Percentiles rank a stretch among this genome's conserved stretches.
phyloP scores from a whole-genome alignment of 352 stramenopile species.

The Phytophthora multivora region DNA sequence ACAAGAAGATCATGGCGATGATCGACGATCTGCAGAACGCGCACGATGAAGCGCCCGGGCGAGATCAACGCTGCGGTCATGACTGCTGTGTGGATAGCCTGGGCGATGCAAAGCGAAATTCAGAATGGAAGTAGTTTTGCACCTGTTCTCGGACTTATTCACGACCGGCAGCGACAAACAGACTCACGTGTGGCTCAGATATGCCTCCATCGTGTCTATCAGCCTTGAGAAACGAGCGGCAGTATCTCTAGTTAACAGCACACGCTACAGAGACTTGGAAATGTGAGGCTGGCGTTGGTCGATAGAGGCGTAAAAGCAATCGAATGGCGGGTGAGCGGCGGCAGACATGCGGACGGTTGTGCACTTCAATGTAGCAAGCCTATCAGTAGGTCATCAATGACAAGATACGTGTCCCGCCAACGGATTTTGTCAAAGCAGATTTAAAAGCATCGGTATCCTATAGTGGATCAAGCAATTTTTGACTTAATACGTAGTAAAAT shows the following conservation, averaged over 20 bases:
- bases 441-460: too few relatives aligned
- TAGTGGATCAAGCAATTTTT: too few relatives aligned
- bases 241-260: neutral
- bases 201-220: neutral
- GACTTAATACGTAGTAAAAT: too few relatives aligned
- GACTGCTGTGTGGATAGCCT: neutral
- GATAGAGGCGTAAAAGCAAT: neutral
- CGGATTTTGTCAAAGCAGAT: neutral
- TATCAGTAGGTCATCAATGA: neutral
- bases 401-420: neutral
- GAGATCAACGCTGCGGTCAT: neutral
- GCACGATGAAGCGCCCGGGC: neutral
- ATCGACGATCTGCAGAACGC: neutral
- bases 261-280: too few relatives aligned
- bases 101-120: neutral
- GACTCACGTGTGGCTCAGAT: neutral
- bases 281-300: neutral
- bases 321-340: neutral
- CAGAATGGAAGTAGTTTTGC: neutral
- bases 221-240: neutral
- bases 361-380: neutral
- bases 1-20: conserved; percentile 49
- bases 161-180: neutral
- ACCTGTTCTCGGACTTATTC: neutral
- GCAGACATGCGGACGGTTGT: neutral